These are phyloP conservation scores for Botrytis fabae DNA, from an alignment of 2,329 filamentous ascomycete species.

Conservation along the genomic window DNA sequence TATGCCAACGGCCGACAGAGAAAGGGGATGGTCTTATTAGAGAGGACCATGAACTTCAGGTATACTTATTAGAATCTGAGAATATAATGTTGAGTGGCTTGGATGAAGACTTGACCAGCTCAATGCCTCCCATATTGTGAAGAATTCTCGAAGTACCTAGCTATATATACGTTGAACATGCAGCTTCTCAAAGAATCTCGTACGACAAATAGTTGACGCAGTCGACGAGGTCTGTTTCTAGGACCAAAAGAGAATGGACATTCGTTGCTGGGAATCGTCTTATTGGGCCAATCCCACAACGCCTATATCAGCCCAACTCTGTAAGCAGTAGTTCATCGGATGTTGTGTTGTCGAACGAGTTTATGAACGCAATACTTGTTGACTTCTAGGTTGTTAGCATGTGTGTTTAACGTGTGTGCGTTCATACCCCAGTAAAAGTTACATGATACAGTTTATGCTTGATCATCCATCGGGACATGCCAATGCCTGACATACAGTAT, in stretches of 20 bases:
- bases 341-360: not conserved
- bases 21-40: conserved; percentile 50
- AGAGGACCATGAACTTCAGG: conserved; percentile 41
- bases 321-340: not conserved
- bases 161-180: not conserved
- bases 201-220: not conserved
- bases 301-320: not conserved
- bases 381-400: not conserved
- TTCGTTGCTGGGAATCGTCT: not conserved
- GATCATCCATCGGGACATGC: conserved; percentile 7
- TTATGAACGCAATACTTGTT: not conserved
- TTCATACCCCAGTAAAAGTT: not conserved
- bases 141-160: not conserved
- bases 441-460: conserved; percentile 20
- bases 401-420: not conserved
- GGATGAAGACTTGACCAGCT: not conserved
- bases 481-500: not conserved
- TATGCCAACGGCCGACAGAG: conserved; percentile 51
- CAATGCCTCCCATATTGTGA: not conserved
- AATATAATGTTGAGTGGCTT: not conserved
- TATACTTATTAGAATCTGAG: conserved; percentile 35
- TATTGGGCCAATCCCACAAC: not conserved
- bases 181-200: not conserved
- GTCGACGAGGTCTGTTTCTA: not conserved
- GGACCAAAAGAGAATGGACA: not conserved